Evolutionary conservation across 164 flowering plant species (phyloP), one percentile per base, ranked within the genome.

Genomic region (Stephania yunnanensis): DNA sequence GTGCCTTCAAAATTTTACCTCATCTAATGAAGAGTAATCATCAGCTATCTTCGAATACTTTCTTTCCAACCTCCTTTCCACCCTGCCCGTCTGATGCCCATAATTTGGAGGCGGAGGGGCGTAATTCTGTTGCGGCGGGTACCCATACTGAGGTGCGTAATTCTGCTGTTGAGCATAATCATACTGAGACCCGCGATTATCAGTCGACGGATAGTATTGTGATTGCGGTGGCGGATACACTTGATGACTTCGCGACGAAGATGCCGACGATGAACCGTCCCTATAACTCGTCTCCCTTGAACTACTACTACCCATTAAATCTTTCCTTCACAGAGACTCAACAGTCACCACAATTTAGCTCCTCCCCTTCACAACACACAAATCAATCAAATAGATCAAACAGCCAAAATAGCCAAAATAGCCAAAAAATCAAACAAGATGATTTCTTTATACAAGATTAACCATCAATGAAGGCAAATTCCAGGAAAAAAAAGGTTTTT

Each of bases 31-130:
- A 69, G 68, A 80, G 82, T 86, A 93, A 55, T 90, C 70, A 79
- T 93, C 97, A 67, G 83, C 91, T 81, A 93, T 93, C 83, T 77
- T 86, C 31, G 96, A 88, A 78, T 78, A 93, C 80, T 87, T 89
- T 79, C 87, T 83, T 67, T 86, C 89, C 68, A 87, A 77, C 73
- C 53, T 80, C 80, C 68, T 81, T 71, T 64, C 77, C 6, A 78
- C 71, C 19, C 73, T 80, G 2, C 83, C 77, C 8, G 78, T 78
- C 58, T 69, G 80, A 61, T 72, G 76, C 68, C 77, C 83, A 75
- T 83, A 79, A 58, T 67, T 67, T 73, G 80, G 82, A 79, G 85
- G 72, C 30, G 84, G 81, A 44, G 83, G 82, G 17, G 83, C 82
- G 76, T 74, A 75, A n/a, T 78, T 72, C 25, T 20, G 70, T 58